A percentile compares a stretch with the other conserved stretches of the same genome.
phyloP scores from a whole-genome alignment of 2,329 filamentous ascomycete species.

The Cadophora sp. region DNA sequence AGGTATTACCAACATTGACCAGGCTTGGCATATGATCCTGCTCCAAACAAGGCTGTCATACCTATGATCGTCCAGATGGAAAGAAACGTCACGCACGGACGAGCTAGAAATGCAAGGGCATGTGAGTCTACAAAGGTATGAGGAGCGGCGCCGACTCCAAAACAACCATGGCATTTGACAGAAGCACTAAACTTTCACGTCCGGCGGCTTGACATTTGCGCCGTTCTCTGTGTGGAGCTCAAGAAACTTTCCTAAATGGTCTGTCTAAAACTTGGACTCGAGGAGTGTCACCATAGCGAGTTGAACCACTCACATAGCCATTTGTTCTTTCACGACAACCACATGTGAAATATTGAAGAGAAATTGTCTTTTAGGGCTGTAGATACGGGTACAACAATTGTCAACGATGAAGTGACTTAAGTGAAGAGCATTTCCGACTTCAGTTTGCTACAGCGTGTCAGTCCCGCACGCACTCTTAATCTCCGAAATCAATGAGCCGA shows the following conservation, averaged over 20 bases:
- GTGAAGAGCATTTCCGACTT: not conserved
- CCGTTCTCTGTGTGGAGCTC: not conserved
- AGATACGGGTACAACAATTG: not conserved
- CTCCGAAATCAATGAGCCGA: too few species aligned
- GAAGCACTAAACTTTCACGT: slow-evolving; percentile 2
- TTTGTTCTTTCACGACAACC: not conserved
- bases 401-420: not conserved
- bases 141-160: not conserved
- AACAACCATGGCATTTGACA: slow-evolving; percentile 1
- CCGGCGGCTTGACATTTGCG: not conserved
- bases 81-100: not conserved
- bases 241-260: not conserved
- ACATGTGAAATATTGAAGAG: not conserved
- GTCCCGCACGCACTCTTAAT: too few species aligned
- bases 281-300: not conserved
- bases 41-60: not conserved
- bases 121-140: not conserved
- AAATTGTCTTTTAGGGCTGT: not conserved
- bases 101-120: slow-evolving; percentile 3
- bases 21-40: not conserved
- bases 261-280: not conserved
- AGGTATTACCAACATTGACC: not conserved
- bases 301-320: not conserved
- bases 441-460: not conserved
- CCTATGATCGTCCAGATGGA: not conserved